A percentile compares a stretch with the other conserved stretches of the same genome.
Evolutionary conservation across 2,329 filamentous ascomycete genomes (phyloP).

Genomic region (Tolypocladium ovalisporum): DNA sequence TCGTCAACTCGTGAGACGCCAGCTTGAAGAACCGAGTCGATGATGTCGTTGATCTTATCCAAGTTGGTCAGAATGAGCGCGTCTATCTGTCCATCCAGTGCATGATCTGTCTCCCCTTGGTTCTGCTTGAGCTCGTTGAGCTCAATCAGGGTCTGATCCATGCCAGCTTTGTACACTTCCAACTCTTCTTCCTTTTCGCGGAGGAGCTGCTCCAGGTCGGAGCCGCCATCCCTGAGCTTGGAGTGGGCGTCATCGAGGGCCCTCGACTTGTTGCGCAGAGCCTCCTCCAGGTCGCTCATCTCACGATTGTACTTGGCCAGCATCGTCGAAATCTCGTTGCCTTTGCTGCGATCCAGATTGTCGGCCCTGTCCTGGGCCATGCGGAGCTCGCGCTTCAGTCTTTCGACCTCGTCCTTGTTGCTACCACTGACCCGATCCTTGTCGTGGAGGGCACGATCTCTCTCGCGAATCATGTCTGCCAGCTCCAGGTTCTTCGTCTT

Average conservation of each 20-base stretch:
- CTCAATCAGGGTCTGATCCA: slow-evolving; percentile 92
- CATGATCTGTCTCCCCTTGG: slow-evolving; percentile 65
- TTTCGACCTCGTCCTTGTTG: slow-evolving; percentile 89
- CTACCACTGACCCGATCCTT: slow-evolving; percentile 78
- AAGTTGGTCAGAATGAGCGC: slow-evolving; percentile 77
- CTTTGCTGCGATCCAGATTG: slow-evolving; percentile 85
- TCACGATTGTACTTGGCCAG: slow-evolving; percentile 93
- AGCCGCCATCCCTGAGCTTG: slow-evolving; percentile 68
- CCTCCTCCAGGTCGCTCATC: slow-evolving; percentile 92
- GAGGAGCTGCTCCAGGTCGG: slow-evolving; percentile 74
- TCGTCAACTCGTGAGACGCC: slow-evolving; percentile 93
- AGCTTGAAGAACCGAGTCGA: slow-evolving; percentile 89
- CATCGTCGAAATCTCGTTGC: slow-evolving; percentile 89
- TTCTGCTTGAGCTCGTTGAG: slow-evolving; percentile 76
- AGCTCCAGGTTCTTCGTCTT: slow-evolving; percentile 99
- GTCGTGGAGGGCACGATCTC: slow-evolving; percentile 86
- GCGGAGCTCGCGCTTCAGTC: slow-evolving; percentile 84
- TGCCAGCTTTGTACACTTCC: slow-evolving; percentile 94
- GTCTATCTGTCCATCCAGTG: slow-evolving; percentile 83
- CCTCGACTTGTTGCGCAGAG: slow-evolving; percentile 76
- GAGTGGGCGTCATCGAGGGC: slow-evolving; percentile 74
- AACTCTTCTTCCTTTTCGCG: slow-evolving; percentile 96
- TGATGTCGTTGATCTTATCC: slow-evolving; percentile 91
- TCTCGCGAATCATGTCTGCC: slow-evolving; percentile 95
- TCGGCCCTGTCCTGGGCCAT: slow-evolving; percentile 87